Base-by-base conservation (phyloP, 2,329 filamentous ascomycete species). In the Annulohypoxylon truncatum region DNA sequence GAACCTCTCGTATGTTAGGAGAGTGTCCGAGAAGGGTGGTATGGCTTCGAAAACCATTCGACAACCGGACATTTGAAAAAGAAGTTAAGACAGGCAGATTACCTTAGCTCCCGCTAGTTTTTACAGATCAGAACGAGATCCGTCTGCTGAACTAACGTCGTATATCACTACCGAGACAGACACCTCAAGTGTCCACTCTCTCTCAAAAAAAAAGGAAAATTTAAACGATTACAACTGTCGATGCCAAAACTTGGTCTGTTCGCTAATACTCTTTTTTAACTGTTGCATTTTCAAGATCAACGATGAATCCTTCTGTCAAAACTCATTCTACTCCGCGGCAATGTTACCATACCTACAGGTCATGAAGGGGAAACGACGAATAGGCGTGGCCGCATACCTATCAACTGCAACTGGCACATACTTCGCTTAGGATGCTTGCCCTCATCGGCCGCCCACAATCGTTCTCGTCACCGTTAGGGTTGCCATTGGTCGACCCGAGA, bases 301-400 rank as follows among this genome's bases (percentile, higher is more conserved):
- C 52, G 40, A 61, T 55, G 42, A 69, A 61, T 69, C 66, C 66
- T 63, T 61, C 64, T 53, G 56, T 57, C 56, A 55, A 61, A 59
- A 18, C 44, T 59, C 56, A 64, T 64, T 55, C 48, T 54, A 40
- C 52, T 61, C 59, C 57, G 60, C 56, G 28, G 56, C 64, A 64
- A 67, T 69, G 67, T 55, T 56, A 69, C 67, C 67, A 69, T 69
- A 64, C 67, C 64, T 69, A 69, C 67, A 69, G 52, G 35, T 61
- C 56, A 58, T 56, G 50, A 63, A 58, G 28, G 28, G 28, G 18
- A 64, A 59, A 48, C 42, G 53, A 62, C 67, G 67, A 69, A 69
- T 69, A 64, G 61, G 67, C 64, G 53, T 67, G 56, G 57, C 57
- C 67, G 57, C 53, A 64, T 58, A 51, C 47, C 57, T 61, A 26